Evolutionary conservation across 2,329 filamentous ascomycete genomes (phyloP).

Genomic region (Lecanicillium sp.): DNA sequence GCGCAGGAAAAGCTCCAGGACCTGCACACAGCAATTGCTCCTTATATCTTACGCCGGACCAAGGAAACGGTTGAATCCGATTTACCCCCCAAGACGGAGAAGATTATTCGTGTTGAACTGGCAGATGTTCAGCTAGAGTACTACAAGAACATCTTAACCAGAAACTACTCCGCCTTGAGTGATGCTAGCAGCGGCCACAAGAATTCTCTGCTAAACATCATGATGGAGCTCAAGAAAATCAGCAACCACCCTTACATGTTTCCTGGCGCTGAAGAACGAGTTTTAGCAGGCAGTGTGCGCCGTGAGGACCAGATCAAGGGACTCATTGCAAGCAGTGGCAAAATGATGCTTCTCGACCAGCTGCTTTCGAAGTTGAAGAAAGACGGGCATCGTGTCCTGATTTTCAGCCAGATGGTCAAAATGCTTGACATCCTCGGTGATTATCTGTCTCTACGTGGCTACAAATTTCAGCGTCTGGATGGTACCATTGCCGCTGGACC

Average conservation of each 20-base stretch:
- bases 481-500: slow-evolving; percentile 87
- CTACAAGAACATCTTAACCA: slow-evolving; percentile 96
- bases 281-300: slow-evolving; percentile 69
- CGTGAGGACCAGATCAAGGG: slow-evolving; percentile 89
- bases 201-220: slow-evolving; percentile 92
- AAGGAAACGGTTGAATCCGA: slow-evolving; percentile 98
- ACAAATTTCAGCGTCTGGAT: slow-evolving; percentile 90
- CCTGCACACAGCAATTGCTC: slow-evolving; percentile 79
- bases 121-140: slow-evolving; percentile 96
- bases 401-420: slow-evolving; percentile 99
- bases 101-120: slow-evolving; percentile 95
- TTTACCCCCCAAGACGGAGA: slow-evolving; percentile 92
- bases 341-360: slow-evolving; percentile 98
- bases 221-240: slow-evolving; percentile 99
- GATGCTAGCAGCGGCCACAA: slow-evolving; percentile 87
- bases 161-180: slow-evolving; percentile 91
- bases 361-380: slow-evolving; percentile 89
- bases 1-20: slow-evolving; percentile 82
- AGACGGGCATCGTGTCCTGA: slow-evolving; percentile 90
- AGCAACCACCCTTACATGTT: slow-evolving; percentile 99
- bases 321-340: slow-evolving; percentile 93
- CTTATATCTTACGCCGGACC: slow-evolving; percentile 89
- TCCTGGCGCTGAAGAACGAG: slow-evolving; percentile 82
- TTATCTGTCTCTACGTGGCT: slow-evolving; percentile 87
- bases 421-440: slow-evolving; percentile 96